Evolutionary conservation across 2,329 filamentous ascomycete species (phyloP), one percentile per base, ranked within the genome.

Genomic region (Fusarium torulosum): DNA sequence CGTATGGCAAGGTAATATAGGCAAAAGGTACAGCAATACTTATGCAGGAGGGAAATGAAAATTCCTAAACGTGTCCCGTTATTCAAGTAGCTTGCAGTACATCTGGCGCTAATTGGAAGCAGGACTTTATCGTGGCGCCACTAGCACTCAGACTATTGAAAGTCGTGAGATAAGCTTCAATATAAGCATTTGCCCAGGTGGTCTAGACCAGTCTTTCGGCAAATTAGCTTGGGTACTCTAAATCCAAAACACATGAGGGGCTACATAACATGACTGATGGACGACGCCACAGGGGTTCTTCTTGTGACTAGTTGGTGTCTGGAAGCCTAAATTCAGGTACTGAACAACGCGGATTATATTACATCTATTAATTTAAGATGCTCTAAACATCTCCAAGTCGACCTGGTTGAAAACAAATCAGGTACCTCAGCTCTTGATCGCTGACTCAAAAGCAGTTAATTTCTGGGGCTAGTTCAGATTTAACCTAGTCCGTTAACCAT

Each of bases 181-280:
- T 10, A 50, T 40, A 55, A 55, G 53, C 53, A 33, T 41, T 55
- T 27, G 53, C 53, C 53, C 50, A 55, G 53, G 31, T 41, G 53
- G 44, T 19, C 6, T 55, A 29, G 53, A 29, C 43, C 37, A 11
- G 20, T 50, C 25, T 25, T 41, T 20, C 6, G 20, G 20, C 41
- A 41, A 20, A 50, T 31, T 6, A 52, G 19, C 14, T 11, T 29
- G 42, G 11, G 7, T n/a, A 44, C 23, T 19, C 23, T n/a, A 35
- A 19, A 41, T 25, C 49, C 25, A 31, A 6, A 29, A 9, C 10
- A 51, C 5, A 29, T 27, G 9, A 27, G 23, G 33, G 17, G 19
- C 5, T 41, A n/a, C n/a, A n/a, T n/a, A n/a, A n/a, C n/a, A n/a
- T n/a, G n/a, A n/a, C n/a, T n/a, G n/a, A n/a, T n/a, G n/a, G n/a